Evolutionary conservation across 2,329 filamentous ascomycete species (phyloP), one percentile per base, ranked within the genome.

Genomic region (Cercospora sp.): DNA sequence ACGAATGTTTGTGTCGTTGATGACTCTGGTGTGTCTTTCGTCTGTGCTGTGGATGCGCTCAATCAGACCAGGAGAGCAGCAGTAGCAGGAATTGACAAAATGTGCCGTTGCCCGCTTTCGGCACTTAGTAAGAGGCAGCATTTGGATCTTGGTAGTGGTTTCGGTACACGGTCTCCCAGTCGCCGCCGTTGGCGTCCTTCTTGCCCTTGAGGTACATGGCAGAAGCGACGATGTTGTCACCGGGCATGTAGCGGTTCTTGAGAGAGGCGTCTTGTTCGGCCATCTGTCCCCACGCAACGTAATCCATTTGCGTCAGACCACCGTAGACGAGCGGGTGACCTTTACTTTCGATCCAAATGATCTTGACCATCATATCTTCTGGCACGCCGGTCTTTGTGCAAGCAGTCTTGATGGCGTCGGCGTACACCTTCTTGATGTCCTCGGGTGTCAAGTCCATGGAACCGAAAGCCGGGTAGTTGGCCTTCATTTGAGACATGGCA

Each of bases 261-360:
- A 67, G 61, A 31, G 5, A 18, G 1, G 26, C 10, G 31, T 67
- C 58, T 55, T 64, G 26, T 9, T 64, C 61, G 12, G 53, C 61
- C 65, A 67, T 67, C 20, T 64, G 65, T 8, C 65, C 65, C 65
- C 65, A 67, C n/a, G 61, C 65, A 31, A 67, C 61, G 26, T 67
- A 64, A 18, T 64, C 61, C 42, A 64, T 64, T 12, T 67, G 65
- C 4, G 65, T 67, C 6, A 67, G 61, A 60, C 61, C 65, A 7
- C 58, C 20, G n/a, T 67, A 67, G 12, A 67, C 63, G 3, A 71
- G 55, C 2, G 69, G 69, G 31, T 71, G 69, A 3, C 69, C 67
- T 28, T 71, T 71, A 55, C 58, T 64, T 55, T 71, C 69, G 3
- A 48, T 66, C 65, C 63, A 71, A 59, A 71, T 71, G 33, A 71